These are phyloP conservation scores for Stevia rebaudiana DNA, from an alignment of 140 eudicot genomes.

Conservation along the genomic window DNA sequence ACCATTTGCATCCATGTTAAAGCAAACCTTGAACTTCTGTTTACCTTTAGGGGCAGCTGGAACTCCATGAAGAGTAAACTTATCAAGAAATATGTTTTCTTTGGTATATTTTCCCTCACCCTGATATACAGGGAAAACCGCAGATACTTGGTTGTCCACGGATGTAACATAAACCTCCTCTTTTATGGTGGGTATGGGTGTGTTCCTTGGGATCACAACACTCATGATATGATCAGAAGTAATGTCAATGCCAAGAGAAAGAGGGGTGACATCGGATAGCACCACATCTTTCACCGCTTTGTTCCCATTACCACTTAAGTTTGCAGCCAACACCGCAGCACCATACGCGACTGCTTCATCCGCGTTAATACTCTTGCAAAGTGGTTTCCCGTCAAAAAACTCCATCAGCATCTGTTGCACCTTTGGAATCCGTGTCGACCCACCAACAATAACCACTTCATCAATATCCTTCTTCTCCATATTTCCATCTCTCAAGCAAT, in stretches of 20 bases:
- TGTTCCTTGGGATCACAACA: background rate
- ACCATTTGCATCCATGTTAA: background rate
- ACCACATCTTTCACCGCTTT: background rate
- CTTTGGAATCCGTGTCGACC: slow-evolving; percentile 2
- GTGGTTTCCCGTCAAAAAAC: background rate
- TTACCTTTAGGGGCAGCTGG: slow-evolving; percentile 1
- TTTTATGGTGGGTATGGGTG: background rate
- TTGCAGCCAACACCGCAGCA: background rate
- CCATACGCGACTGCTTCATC: slow-evolving; percentile 9
- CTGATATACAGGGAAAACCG: background rate
- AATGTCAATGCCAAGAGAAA: background rate
- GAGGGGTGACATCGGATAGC: background rate
- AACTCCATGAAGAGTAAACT: background rate
- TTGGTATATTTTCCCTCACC: background rate
- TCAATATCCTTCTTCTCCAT: background rate
- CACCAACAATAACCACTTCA: background rate
- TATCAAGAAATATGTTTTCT: background rate
- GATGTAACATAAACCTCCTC: background rate
- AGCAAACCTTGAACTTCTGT: background rate
- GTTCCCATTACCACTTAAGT: no score
- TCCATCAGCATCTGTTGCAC: background rate
- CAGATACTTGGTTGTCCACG: background rate
- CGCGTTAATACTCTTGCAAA: background rate
- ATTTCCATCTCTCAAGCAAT: slow-evolving; percentile 7
- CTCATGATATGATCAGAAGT: background rate